These are phyloP conservation scores for Chlorella vulgaris DNA, from an alignment of 139 green algal genomes.

Conservation along the genomic window DNA sequence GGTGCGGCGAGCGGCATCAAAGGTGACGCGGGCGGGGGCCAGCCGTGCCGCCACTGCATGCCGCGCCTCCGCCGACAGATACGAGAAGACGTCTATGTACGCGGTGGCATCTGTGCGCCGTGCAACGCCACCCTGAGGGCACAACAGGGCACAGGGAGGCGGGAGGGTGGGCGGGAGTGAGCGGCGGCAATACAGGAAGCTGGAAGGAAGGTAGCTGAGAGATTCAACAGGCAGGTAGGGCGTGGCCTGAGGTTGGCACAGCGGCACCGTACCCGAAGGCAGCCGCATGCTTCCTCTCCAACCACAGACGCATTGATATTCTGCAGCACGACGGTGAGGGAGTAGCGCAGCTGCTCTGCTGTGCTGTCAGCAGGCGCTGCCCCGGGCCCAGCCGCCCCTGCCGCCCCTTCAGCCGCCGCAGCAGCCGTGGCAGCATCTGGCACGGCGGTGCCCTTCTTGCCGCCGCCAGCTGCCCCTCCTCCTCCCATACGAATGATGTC, in stretches of 20 bases:
- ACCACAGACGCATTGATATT: conserved; percentile 29
- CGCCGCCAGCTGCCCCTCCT: not conserved
- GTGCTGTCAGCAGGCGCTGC: no score
- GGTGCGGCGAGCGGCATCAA: conserved; percentile 22
- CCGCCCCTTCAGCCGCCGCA: not conserved
- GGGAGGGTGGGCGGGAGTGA: not conserved
- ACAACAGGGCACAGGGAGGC: not conserved
- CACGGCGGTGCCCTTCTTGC: not conserved
- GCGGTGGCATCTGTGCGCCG: conserved; percentile 32
- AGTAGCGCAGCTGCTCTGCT: conserved; percentile 11
- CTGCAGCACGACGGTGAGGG: conserved; percentile 30
- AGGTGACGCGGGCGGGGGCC: conserved; percentile 32
- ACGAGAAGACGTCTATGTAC: conserved; percentile 50
- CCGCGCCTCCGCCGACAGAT: conserved; percentile 31
- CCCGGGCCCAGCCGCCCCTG: no score
- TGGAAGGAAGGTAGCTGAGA: no score
- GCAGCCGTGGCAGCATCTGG: not conserved
- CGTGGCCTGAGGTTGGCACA: no score
- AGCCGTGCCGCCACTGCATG: conserved; percentile 20
- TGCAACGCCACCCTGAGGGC: conserved; percentile 6
- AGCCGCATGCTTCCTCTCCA: conserved; percentile 9
- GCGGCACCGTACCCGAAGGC: conserved; percentile 26
- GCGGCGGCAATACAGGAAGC: not conserved
- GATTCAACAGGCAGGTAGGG: no score
- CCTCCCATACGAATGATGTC: conserved; percentile 14